phyloP scores from a whole-genome alignment of 73 alveolate genomes.

The Urostyla sp. region DNA sequence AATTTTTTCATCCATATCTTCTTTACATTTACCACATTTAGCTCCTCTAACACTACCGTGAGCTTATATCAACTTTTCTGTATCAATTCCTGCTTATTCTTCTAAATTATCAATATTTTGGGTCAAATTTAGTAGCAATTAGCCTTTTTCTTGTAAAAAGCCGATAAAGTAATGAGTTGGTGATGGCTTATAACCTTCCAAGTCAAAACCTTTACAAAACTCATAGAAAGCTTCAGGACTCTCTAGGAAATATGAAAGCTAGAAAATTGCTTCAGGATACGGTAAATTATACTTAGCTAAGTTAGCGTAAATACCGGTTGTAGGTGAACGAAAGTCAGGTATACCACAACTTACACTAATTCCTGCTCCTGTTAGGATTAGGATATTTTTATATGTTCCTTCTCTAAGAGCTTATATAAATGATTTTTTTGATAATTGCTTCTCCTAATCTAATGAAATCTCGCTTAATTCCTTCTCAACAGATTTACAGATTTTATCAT shows the following conservation, averaged over 20 bases:
- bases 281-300: slow-evolving; percentile 68
- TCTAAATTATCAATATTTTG: slow-evolving; percentile 91
- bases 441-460: too few relatives aligned
- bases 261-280: slow-evolving; percentile 82
- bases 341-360: slow-evolving; percentile 97
- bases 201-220: slow-evolving; percentile 75
- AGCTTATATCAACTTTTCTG: slow-evolving; percentile 82
- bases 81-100: slow-evolving; percentile 80
- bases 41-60: slow-evolving; percentile 90
- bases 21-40: slow-evolving; percentile 78
- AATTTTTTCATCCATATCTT: slow-evolving; percentile 59
- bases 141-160: slow-evolving; percentile 70
- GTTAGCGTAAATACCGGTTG: slow-evolving; percentile 86
- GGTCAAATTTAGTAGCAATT: slow-evolving; percentile 73
- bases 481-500: too few relatives aligned
- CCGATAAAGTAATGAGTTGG: slow-evolving; percentile 81
- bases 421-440: slow-evolving; percentile 49
- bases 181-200: slow-evolving; percentile 77
- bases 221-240: slow-evolving; percentile 87
- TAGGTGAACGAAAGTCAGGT: slow-evolving; percentile 98
- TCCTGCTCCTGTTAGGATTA: slow-evolving; percentile 97
- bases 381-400: slow-evolving; percentile 82
- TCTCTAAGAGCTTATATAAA: slow-evolving; percentile 67
- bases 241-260: slow-evolving; percentile 68
- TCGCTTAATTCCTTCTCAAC: too few relatives aligned